These are phyloP conservation scores for Alternaria sp. DNA, from an alignment of 2,329 filamentous ascomycete genomes.

Conservation along the genomic window DNA sequence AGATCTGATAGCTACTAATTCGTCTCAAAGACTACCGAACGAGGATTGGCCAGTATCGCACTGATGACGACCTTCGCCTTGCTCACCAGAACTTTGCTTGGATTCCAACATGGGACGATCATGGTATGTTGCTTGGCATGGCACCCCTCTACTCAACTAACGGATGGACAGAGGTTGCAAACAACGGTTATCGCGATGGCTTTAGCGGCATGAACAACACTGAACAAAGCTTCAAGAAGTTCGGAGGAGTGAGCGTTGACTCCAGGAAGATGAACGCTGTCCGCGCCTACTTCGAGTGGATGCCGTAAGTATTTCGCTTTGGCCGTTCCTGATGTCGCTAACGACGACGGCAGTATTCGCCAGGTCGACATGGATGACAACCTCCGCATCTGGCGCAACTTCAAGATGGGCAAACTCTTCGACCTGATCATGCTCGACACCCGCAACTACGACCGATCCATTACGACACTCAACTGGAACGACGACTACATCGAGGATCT, in stretches of 20 bases:
- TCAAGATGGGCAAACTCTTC: slow-evolving; percentile 49
- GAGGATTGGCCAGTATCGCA: slow-evolving; percentile 49
- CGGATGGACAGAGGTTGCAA: slow-evolving; percentile 44
- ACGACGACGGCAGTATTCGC: slow-evolving; percentile 40
- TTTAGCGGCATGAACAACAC: slow-evolving; percentile 52
- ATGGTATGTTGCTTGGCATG: neutral
- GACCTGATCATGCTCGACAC: slow-evolving; percentile 54
- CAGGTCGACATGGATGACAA: slow-evolving; percentile 55
- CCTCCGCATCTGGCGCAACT: slow-evolving; percentile 50
- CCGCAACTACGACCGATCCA: slow-evolving; percentile 48
- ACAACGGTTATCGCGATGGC: slow-evolving; percentile 53
- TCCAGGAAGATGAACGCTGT: slow-evolving; percentile 57
- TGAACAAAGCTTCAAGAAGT: slow-evolving; percentile 49
- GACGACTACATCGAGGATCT: slow-evolving; percentile 65
- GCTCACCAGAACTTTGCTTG: slow-evolving; percentile 51
- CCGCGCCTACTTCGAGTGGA: slow-evolving; percentile 55
- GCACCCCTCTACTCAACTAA: neutral
- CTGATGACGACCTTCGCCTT: slow-evolving; percentile 50
- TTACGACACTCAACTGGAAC: slow-evolving; percentile 53
- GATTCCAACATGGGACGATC: slow-evolving; percentile 56
- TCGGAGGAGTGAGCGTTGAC: slow-evolving; percentile 50
- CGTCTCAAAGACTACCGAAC: slow-evolving; percentile 47
- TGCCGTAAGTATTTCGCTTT: slow-evolving; percentile 34
- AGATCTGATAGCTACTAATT: neutral
- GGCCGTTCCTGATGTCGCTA: slow-evolving; percentile 54